phyloP scores from a whole-genome alignment of 805 yeast genomes.

The Kodamaea laetipori region DNA sequence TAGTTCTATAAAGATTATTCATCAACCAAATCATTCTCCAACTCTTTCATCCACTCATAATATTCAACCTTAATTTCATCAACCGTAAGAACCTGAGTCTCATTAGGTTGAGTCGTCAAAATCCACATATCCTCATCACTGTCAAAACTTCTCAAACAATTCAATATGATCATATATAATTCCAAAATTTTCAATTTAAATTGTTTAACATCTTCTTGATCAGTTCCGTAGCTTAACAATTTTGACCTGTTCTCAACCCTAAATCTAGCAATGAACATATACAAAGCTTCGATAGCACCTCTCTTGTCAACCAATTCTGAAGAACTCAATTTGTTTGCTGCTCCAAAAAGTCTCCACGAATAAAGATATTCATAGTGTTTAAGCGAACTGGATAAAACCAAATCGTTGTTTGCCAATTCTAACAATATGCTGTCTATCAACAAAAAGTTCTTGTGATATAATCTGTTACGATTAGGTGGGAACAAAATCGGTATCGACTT shows the following conservation, averaged over 20 bases:
- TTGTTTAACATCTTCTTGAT: constrained; percentile 30
- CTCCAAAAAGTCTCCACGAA: constrained; percentile 43
- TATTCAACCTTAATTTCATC: constrained; percentile 37
- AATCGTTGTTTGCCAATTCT: constrained; percentile 35
- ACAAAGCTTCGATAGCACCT: constrained; percentile 46
- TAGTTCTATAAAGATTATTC: not conserved
- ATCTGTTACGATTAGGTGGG: constrained; percentile 17
- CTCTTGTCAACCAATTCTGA: constrained; percentile 36
- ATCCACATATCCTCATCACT: constrained; percentile 42
- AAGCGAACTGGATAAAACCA: constrained; percentile 31
- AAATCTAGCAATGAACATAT: constrained; percentile 39
- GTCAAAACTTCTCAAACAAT: constrained; percentile 37
- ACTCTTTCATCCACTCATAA: constrained; percentile 35
- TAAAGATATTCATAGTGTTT: constrained; percentile 40
- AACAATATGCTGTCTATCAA: constrained; percentile 37
- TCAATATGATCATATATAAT: constrained; percentile 43
- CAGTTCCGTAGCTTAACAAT: constrained; percentile 14
- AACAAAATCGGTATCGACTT: constrained; percentile 28
- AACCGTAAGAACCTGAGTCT: constrained; percentile 25
- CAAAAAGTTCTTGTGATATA: constrained; percentile 29
- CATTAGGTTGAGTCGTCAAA: constrained; percentile 21
- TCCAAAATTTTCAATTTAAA: constrained; percentile 43
- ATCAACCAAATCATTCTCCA: constrained; percentile 27
- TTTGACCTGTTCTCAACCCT: constrained; percentile 26
- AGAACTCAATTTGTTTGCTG: constrained; percentile 15